These are phyloP conservation scores for Cyclotella atomus DNA, from an alignment of 108 stramenopile genomes.

Conservation along the genomic window DNA sequence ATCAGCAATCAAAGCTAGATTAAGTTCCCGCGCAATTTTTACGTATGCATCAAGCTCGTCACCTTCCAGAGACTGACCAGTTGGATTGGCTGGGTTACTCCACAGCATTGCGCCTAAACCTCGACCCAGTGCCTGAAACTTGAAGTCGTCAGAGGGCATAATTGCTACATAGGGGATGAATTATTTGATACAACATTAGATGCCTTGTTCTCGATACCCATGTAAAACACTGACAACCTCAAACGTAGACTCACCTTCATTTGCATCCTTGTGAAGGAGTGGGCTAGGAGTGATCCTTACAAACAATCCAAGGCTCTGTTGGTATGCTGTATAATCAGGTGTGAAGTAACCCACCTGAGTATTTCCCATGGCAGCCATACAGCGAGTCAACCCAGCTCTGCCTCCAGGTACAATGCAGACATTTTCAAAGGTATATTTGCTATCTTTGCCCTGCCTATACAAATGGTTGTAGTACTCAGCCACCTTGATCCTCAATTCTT, in stretches of 20 bases:
- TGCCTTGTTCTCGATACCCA: neutral
- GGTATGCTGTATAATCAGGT: constrained; percentile 59
- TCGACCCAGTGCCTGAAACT: constrained; percentile 40
- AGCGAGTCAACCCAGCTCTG: constrained; percentile 49
- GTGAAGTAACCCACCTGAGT: constrained; percentile 56
- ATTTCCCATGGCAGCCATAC: constrained; percentile 50
- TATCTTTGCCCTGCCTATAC: constrained; percentile 51
- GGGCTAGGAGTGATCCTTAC: constrained; percentile 45
- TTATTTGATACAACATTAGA: neutral
- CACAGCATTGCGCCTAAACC: constrained; percentile 48
- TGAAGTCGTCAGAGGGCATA: constrained; percentile 50
- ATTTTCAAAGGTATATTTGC: constrained; percentile 51
- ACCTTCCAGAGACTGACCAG: constrained; percentile 49
- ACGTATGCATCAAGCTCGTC: constrained; percentile 40
- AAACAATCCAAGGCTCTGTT: constrained; percentile 52
- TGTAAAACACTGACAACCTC: neutral
- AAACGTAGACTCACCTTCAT: constrained; percentile 15
- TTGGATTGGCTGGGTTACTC: constrained; percentile 48
- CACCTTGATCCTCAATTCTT: constrained; percentile 35
- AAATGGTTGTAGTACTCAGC: constrained; percentile 52
- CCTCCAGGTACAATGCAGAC: constrained; percentile 63
- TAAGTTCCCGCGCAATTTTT: constrained; percentile 28
- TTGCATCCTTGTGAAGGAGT: constrained; percentile 38
- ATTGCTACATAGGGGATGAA: constrained; percentile 9
- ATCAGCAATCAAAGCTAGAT: constrained; percentile 45